Conservation (phyloP, 306 rosid genomes). For the Castanea crenata region DNA sequence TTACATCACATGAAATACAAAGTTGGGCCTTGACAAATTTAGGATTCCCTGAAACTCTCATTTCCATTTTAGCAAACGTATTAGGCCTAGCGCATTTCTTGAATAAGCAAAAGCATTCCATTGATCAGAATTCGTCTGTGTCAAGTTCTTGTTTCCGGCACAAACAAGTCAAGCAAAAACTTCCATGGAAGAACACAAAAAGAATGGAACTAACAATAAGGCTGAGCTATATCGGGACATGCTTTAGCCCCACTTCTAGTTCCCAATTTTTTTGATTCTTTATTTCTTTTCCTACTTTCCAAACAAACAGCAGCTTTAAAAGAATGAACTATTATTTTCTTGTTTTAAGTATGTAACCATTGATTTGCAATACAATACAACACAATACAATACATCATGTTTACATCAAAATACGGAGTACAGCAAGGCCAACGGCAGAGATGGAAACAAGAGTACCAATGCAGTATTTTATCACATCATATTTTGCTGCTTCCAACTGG, state of each 20-base stretch:
- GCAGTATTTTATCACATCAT: constrained; percentile 94
- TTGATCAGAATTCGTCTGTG: not conserved
- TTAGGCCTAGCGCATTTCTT: not conserved
- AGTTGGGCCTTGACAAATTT: not conserved
- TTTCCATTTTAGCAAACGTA: not conserved
- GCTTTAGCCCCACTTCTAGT: constrained; percentile 9
- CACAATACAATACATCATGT: not conserved
- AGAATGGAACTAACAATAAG: constrained; percentile 26
- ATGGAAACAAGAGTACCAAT: constrained; percentile 94
- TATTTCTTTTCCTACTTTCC: constrained; percentile 2
- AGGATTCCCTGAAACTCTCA: not conserved
- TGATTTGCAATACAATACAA: constrained; percentile 15
- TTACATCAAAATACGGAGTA: constrained; percentile 77
- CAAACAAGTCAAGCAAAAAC: constrained; percentile 19
- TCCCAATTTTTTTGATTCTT: not conserved
- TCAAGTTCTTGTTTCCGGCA: not conserved
- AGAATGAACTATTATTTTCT: constrained; percentile 14
- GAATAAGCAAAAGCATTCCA: not conserved
- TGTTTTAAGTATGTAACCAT: constrained; percentile 17
- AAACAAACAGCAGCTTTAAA: constrained; percentile 31
- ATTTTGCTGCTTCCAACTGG: constrained; percentile 92
- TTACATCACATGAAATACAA: not conserved
- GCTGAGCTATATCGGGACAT: constrained; percentile 13
- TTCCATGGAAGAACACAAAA: constrained; percentile 22
- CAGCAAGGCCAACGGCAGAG: constrained; percentile 95